A percentile compares a stretch with the other conserved stretches of the same genome.
These are phyloP conservation scores for Apiospora hydei DNA, from an alignment of 2,329 filamentous ascomycete genomes.

Conservation along the genomic window DNA sequence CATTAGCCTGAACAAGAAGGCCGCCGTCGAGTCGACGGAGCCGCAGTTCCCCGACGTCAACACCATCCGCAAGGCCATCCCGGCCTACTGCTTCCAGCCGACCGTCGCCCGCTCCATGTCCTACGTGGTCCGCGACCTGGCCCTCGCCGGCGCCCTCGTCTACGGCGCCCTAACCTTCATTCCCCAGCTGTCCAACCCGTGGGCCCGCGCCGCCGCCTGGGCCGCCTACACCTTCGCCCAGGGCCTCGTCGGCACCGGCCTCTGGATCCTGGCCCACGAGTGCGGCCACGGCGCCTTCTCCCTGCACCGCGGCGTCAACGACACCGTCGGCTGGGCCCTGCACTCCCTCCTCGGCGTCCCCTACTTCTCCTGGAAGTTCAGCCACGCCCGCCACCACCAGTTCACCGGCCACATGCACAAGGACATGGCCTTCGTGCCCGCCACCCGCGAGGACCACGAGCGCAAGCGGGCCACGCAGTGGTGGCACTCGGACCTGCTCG, in stretches of 20 bases:
- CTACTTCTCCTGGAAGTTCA: constrained; percentile 77
- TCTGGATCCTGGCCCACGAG: constrained; percentile 77
- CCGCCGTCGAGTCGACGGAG: background rate
- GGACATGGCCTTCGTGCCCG: constrained; percentile 70
- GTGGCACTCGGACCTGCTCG: constrained; percentile 58
- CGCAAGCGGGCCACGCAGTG: constrained; percentile 36
- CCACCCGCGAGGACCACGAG: constrained; percentile 48
- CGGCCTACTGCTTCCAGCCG: constrained; percentile 67
- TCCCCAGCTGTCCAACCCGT: constrained; percentile 53
- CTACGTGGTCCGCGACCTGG: constrained; percentile 64
- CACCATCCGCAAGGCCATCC: constrained; percentile 61
- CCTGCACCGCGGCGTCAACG: constrained; percentile 62
- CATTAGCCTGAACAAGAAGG: background rate
- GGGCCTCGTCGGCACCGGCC: constrained; percentile 70
- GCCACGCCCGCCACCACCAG: constrained; percentile 73
- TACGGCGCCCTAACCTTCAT: constrained; percentile 63
- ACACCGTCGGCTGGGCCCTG: constrained; percentile 67
- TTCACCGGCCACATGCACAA: constrained; percentile 73
- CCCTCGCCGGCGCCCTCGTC: constrained; percentile 55
- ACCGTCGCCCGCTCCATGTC: constrained; percentile 57
- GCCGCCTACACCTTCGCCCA: constrained; percentile 67
- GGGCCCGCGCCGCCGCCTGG: constrained; percentile 59
- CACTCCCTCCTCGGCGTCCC: constrained; percentile 73
- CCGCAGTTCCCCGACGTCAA: constrained; percentile 54
- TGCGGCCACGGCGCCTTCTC: constrained; percentile 75